Evolutionary conservation across 2,329 filamentous ascomycete species (phyloP).

Genomic region (Alternaria sp.): DNA sequence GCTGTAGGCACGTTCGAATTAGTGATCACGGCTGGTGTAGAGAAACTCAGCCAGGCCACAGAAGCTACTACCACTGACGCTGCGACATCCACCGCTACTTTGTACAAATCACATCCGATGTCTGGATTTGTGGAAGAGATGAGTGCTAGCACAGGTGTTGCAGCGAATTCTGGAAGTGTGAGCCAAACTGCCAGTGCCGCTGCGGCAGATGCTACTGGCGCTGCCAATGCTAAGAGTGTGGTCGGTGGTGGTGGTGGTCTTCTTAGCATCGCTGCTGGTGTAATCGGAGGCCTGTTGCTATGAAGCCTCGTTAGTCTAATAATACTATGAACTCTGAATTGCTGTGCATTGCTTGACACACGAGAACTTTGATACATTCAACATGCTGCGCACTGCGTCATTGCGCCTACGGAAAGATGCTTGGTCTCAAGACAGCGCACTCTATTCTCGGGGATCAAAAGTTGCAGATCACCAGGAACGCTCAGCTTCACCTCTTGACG

Average conservation of each 20-base stretch:
- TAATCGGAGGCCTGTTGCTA: slow-evolving; percentile 15
- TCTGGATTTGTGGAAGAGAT: background rate
- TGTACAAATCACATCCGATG: background rate
- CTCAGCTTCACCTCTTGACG: no score
- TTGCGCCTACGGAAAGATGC: no score
- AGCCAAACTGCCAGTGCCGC: slow-evolving; percentile 5
- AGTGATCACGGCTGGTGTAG: slow-evolving; percentile 21
- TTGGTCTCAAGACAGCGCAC: no score
- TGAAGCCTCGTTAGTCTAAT: background rate
- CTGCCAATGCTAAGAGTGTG: slow-evolving; percentile 14
- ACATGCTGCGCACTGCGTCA: no score
- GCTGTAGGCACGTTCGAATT: slow-evolving; percentile 5
- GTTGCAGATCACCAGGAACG: no score
- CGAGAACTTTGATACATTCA: no score
- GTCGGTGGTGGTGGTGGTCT: slow-evolving; percentile 13
- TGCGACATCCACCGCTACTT: slow-evolving; percentile 4
- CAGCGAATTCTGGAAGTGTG: background rate
- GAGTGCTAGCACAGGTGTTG: background rate
- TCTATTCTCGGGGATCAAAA: no score
- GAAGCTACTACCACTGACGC: slow-evolving; percentile 5
- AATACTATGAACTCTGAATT: no score
- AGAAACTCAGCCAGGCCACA: slow-evolving; percentile 15
- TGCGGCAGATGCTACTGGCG: slow-evolving; percentile 4
- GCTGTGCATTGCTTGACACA: no score
- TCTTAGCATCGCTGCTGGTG: slow-evolving; percentile 14